Evolutionary conservation across 371 early-diverging fungal species (phyloP), one percentile per base, ranked within the genome.

Genomic region (Conidiobolus incongruus): DNA sequence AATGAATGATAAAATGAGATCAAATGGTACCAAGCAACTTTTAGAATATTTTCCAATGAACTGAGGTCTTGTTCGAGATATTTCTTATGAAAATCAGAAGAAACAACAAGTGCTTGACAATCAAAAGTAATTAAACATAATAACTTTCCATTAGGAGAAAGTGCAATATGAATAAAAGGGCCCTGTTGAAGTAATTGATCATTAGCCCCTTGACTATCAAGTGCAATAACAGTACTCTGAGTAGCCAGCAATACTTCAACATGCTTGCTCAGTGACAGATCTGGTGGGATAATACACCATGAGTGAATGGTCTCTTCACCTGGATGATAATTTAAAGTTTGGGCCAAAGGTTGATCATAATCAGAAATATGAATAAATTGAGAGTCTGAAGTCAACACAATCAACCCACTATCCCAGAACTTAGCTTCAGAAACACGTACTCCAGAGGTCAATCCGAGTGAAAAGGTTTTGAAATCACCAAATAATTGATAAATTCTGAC

Each of bases 71-170:
- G 79, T 52, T 91, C 91, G 0, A 92, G 84, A 12, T 87, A 61
- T 37, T 77, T 84, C 48, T 81, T 77, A 58, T 86, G 81, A 52
- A 96, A 96, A 56, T 96, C 92, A 8, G 84, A 71, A 1, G 96
- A 88, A 0, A 91, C 84, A 0, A 96, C 92, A 75, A 78, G 81
- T n/a, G 94, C 52, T 41, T 76, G 69, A 11, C 87, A 86, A 32
- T 77, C 75, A 2, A 50, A 52, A 0, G 83, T 80, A 50, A 81
- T 85, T 29, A 94, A 55, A 0, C 91, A 88, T 21, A 91, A 55
- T 26, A 83, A 80, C 29, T 84, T 90, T 16, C 89, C 92, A 56
- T 90, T 88, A 2, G 94, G 89, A 1, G 94, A 90, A 0, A 90
- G 70, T 0, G 81, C 63, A 65, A 93, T 87, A 39, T 72, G 66